These are phyloP conservation scores for Cucumis sativus DNA, from an alignment of 306 rosid genomes.

Conservation along the genomic window Cucumber_9930_V3 NC_026657.2:30798501-30799000, in stretches of 20 bases:
- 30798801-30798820: neutral
- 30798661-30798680: conserved; percentile 52
- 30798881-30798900: neutral
- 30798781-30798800: neutral
- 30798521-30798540: conserved; percentile 62
- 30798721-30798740: neutral
- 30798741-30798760: neutral
- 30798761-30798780: neutral
- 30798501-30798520: conserved; percentile 88
- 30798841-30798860: neutral
- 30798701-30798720: neutral
- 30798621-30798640: neutral
- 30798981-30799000: no score
- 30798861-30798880: neutral
- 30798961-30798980: no score
- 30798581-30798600: neutral
- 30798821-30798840: neutral
- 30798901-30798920: neutral
- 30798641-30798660: neutral
- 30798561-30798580: conserved; percentile 51
- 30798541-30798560: conserved; percentile 59
- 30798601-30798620: neutral
- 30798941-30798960: neutral
- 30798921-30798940: neutral
- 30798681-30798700: conserved; percentile 70